Percentiles rank a stretch among this genome's conserved stretches.
These are phyloP conservation scores for Nymphaea colorata DNA, from an alignment of 164 flowering plant species.

Conservation along the genomic window DNA sequence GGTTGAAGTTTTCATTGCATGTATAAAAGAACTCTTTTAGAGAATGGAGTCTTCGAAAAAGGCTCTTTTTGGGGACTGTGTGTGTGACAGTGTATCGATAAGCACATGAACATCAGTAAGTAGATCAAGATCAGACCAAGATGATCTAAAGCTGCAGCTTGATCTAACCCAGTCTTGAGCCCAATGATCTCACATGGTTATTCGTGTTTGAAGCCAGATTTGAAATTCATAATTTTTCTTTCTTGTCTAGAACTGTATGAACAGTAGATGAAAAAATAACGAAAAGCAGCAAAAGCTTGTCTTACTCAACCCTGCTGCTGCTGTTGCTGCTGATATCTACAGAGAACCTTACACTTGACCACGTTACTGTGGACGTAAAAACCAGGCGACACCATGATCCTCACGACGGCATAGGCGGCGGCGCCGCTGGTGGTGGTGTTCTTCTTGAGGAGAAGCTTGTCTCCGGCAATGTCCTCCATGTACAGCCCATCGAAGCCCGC, in stretches of 20 bases:
- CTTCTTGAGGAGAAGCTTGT: constrained; percentile 18
- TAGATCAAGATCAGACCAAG: too few relatives aligned
- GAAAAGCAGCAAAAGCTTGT: too few relatives aligned
- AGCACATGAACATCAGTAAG: too few relatives aligned
- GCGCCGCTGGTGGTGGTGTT: neutral
- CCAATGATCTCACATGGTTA: too few relatives aligned
- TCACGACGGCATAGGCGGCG: neutral
- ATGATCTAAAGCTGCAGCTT: too few relatives aligned
- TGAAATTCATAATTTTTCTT: too few relatives aligned
- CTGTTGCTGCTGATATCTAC: constrained; percentile 33
- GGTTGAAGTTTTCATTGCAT: neutral
- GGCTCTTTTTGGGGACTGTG: neutral
- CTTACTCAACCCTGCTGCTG: too few relatives aligned
- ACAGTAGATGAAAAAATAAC: too few relatives aligned
- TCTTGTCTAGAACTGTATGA: too few relatives aligned
- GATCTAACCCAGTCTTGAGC: too few relatives aligned
- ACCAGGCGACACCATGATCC: constrained; percentile 91
- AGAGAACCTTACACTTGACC: constrained; percentile 85
- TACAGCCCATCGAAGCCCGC: constrained; percentile 51
- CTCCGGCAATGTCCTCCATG: constrained; percentile 84
- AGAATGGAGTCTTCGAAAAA: neutral
- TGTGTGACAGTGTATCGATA: neutral
- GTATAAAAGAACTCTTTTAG: neutral
- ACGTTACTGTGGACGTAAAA: constrained; percentile 64
- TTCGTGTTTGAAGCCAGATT: too few relatives aligned